Conservation (phyloP, 192 early-diverging fungal species). For the Kappamyces sp. region DNA sequence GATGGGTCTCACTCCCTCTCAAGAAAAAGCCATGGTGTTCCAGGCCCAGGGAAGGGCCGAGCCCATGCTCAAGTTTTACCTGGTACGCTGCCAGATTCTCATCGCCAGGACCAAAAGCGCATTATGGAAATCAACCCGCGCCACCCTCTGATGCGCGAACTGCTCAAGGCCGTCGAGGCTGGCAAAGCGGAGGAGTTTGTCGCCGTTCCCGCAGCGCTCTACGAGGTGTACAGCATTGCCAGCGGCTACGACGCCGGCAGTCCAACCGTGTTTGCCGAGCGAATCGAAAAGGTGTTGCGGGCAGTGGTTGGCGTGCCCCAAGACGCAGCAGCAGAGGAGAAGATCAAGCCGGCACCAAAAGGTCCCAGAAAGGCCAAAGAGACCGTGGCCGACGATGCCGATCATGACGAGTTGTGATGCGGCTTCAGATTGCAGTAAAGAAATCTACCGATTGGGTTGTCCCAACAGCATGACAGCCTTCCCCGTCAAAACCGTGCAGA, state of each 20-base stretch:
- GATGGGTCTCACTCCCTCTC: conserved; percentile 33
- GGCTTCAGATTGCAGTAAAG: no score
- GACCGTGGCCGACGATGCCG: no score
- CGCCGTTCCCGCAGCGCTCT: conserved; percentile 30
- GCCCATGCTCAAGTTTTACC: conserved; percentile 28
- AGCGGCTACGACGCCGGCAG: conserved; percentile 31
- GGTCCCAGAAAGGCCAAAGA: neutral
- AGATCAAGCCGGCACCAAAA: conserved; percentile 31
- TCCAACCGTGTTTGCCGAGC: conserved; percentile 27
- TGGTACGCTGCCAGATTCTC: neutral
- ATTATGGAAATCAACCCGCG: conserved; percentile 42
- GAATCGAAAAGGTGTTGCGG: conserved; percentile 35
- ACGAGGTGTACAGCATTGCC: conserved; percentile 33
- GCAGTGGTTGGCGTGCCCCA: conserved; percentile 24
- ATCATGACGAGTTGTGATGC: no score
- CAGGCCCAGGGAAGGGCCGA: conserved; percentile 38
- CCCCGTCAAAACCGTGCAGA: no score
- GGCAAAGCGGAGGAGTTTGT: conserved; percentile 22
- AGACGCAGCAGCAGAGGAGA: conserved; percentile 24
- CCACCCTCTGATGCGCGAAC: conserved; percentile 36
- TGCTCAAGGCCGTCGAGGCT: conserved; percentile 29
- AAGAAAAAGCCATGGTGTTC: conserved; percentile 42
- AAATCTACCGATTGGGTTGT: no score
- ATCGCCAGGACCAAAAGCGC: conserved; percentile 22
- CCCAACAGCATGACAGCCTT: no score